Evolutionary conservation across 768 basidiomycete species (phyloP).

Genomic region (Mycena venus): DNA sequence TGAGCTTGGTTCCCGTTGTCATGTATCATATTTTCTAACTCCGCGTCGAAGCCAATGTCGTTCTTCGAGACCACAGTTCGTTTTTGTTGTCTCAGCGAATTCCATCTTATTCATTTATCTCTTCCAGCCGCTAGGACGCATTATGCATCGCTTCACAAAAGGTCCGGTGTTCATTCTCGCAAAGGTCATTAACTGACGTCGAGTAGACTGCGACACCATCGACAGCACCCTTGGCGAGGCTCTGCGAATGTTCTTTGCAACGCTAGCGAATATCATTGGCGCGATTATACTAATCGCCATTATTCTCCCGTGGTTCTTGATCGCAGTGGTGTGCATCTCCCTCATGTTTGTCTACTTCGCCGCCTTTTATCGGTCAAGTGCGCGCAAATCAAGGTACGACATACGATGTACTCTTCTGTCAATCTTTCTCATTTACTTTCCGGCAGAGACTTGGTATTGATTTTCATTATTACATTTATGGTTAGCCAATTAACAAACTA

Average conservation of each 20-base stretch:
- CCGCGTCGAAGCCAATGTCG: slow-evolving; percentile 70
- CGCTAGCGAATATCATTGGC: slow-evolving; percentile 75
- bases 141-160: slow-evolving; percentile 93
- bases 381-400: slow-evolving; percentile 85
- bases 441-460: slow-evolving; percentile 67
- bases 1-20: not conserved
- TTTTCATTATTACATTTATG: not conserved
- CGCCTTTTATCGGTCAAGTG: slow-evolving; percentile 86
- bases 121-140: slow-evolving; percentile 80
- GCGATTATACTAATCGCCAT: slow-evolving; percentile 69
- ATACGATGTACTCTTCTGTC: not conserved
- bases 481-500: slow-evolving; percentile 5
- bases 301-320: slow-evolving; percentile 87
- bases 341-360: slow-evolving; percentile 79
- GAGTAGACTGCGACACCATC: slow-evolving; percentile 80
- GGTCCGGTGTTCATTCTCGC: slow-evolving; percentile 48
- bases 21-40: not conserved
- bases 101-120: slow-evolving; percentile 25
- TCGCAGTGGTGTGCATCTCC: slow-evolving; percentile 73
- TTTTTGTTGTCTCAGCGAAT: not conserved
- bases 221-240: slow-evolving; percentile 84
- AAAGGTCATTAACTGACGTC: slow-evolving; percentile 18
- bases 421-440: not conserved
- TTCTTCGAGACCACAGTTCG: slow-evolving; percentile 90
- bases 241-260: slow-evolving; percentile 78